Conservation (phyloP, 2,329 filamentous ascomycete genomes). For the Aspergillus costaricaensis region DNA sequence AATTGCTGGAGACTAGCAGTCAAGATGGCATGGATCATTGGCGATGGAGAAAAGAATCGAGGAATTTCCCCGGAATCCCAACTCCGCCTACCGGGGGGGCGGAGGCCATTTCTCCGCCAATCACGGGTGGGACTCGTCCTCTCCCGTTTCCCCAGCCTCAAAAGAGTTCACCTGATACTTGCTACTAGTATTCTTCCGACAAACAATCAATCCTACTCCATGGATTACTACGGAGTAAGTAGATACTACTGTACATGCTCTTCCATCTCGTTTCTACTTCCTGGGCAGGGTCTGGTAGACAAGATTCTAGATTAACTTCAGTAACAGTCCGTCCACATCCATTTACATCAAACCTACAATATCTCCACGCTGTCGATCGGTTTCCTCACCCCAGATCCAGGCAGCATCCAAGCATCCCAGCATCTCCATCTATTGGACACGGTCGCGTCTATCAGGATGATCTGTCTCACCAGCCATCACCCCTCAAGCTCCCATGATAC, state of each 20-base stretch:
- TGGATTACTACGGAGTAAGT: too few species aligned
- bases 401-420: neutral
- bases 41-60: slow-evolving; percentile 10
- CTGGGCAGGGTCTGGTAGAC: neutral
- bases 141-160: neutral
- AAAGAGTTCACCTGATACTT: too few species aligned
- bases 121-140: slow-evolving; percentile 16
- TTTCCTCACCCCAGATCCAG: neutral
- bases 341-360: too few species aligned
- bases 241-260: too few species aligned
- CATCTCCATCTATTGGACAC: neutral
- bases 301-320: neutral
- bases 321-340: neutral
- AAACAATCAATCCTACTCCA: too few species aligned
- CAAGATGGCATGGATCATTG: too few species aligned
- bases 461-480: neutral
- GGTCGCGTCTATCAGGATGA: neutral
- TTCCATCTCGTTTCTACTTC: too few species aligned
- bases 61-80: slow-evolving; percentile 27
- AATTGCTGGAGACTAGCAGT: neutral
- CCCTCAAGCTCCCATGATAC: slow-evolving; percentile 18
- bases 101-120: slow-evolving; percentile 39
- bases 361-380: neutral
- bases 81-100: slow-evolving; percentile 21
- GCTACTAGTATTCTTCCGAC: too few species aligned